phyloP scores from a whole-genome alignment of 2,329 filamentous ascomycete genomes.

The Aureobasidium sp. region DNA sequence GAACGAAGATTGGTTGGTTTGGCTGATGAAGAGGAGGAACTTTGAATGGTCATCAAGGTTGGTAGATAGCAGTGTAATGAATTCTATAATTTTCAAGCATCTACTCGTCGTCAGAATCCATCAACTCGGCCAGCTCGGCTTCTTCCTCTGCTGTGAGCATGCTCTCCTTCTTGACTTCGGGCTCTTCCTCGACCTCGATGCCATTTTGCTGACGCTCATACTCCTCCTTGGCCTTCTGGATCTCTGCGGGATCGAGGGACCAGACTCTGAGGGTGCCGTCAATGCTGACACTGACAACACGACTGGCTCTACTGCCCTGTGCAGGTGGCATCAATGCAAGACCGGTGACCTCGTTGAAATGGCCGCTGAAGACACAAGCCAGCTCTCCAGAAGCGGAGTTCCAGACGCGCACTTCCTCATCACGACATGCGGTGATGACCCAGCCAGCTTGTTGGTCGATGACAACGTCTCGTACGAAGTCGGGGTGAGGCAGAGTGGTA shows the following conservation, averaged over 20 bases:
- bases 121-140: slow-evolving; percentile 79
- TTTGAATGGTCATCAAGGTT: background rate
- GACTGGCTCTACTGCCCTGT: slow-evolving; percentile 31
- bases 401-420: slow-evolving; percentile 90
- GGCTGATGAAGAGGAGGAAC: slow-evolving; percentile 45
- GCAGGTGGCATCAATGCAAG: slow-evolving; percentile 51
- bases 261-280: slow-evolving; percentile 83
- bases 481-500: slow-evolving; percentile 67
- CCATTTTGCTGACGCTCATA: slow-evolving; percentile 42
- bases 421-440: slow-evolving; percentile 76
- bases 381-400: slow-evolving; percentile 38
- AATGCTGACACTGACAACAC: slow-evolving; percentile 72
- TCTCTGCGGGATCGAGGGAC: slow-evolving; percentile 56
- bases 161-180: slow-evolving; percentile 33
- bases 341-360: slow-evolving; percentile 88
- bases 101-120: slow-evolving; percentile 46
- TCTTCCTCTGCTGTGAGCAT: slow-evolving; percentile 83
- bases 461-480: slow-evolving; percentile 79
- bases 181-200: slow-evolving; percentile 30
- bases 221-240: slow-evolving; percentile 46
- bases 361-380: slow-evolving; percentile 48
- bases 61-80: background rate
- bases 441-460: slow-evolving; percentile 55
- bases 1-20: slow-evolving; percentile 58
- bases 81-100: too few species aligned